Base-by-base conservation (phyloP, 257 asterid species). In the Solanum tacnaense region DNA sequence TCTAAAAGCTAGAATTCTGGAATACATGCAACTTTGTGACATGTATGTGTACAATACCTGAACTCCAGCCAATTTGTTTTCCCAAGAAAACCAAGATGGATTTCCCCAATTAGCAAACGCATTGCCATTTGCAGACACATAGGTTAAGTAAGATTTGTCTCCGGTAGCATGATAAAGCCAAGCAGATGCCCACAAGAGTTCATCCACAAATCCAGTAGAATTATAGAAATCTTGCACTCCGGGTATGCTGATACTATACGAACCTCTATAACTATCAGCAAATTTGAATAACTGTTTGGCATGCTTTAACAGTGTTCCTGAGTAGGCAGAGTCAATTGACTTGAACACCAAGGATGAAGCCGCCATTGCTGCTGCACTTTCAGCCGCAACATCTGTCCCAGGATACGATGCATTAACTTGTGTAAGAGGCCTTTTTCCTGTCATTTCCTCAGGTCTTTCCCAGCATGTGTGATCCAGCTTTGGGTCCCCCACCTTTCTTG, bases 351-450 rank as follows among this genome's bases (percentile, higher is more conserved):
- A 87, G 11, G 96, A 95, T 10, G 96, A 93, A 32, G 96, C 89
- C 1, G 98, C 96, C 94, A 94, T 85, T 18, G 98, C 96, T 29
- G 98, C 96, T 7, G 98, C 95, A 44, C 96, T 93, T 90, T 95
- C 98, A n/a, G 96, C 98, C 16, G 94, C 94, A 52, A 94, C 93
- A 4, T 94, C 98, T 25, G 98, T 86, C 16, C 96, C 96, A 1
- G 98, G 98, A 87, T 89, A 71, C 1, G 96, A 86, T 29, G 76
- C 29, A n/a, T 94, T 93, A 49, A 94, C 89, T 87, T 92, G 94
- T 1, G 87, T 86, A 7, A 93, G 74, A 13, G 95, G 94, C 86
- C 95, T 88, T 7, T 34, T 68, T 84, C 72, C 89, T 21, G 89
- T 86, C 92, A 88, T 88, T 21, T 13, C 78, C 87, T 94, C 98